Base-by-base conservation (phyloP, 1,284 basidiomycete genomes). In the Tylopilus orsonianus region DNA sequence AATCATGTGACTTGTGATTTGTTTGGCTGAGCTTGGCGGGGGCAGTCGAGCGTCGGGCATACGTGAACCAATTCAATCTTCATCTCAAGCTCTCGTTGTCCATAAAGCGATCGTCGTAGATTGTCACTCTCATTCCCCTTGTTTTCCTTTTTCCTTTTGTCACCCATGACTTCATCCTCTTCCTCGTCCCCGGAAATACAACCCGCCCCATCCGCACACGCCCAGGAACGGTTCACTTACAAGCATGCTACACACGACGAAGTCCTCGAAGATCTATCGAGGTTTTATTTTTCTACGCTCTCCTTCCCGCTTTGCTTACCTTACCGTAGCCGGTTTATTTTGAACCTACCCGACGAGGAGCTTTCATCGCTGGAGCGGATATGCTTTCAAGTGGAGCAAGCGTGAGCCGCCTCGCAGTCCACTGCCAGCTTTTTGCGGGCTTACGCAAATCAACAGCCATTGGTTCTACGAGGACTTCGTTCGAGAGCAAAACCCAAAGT, bases 401-500 rank as follows among this genome's bases (percentile, higher is more conserved):
- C 97, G 91, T 97, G 68, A 62, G 92, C 68, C 27, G 35, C 44
- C 55, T 26, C 38, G 49, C 32, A 48, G 43, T 51, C 55, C 42
- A 54, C 52, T 40, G 22, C 36, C 13, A 12, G 30, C 33, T 37
- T 24, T 44, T 48, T 45, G 12, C 30, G 23, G 44, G 43, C 48
- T 52, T 30, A 57, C 52, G 35, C 48, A 60, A 44, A 27, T 48
- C 8, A 48, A 23, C 65, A 97, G 94, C 16, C 96, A 99, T 69
- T 99, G 97, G 97, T 99, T 94, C 71, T 99, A 99, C 66, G 96
- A 99, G 73, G 97, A 99, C 70, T 99, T 97, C 61, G 85, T 99
- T 54, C 88, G 96, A 36, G 91, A 93, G 66, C 79, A 89, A 65
- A 93, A 97, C 58, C 87, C 89, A 2, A 81, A 84, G 47, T 83